These are phyloP conservation scores for Cyclotella distinguenda DNA, from an alignment of 108 stramenopile genomes.

Conservation along the genomic window DNA sequence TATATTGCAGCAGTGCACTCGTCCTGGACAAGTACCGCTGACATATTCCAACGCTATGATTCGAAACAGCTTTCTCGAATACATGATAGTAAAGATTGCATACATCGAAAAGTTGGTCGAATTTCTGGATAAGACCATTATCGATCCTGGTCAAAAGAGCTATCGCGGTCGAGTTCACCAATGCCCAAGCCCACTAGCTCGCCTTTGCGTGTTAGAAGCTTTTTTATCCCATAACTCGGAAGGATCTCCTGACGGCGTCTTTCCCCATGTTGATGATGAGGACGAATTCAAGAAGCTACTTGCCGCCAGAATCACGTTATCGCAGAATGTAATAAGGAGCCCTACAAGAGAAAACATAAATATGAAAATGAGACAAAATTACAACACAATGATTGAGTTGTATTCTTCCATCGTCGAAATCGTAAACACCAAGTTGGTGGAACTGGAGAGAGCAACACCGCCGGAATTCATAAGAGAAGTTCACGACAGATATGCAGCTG, in stretches of 20 bases:
- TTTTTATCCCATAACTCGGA: conserved; percentile 14
- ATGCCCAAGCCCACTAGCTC: conserved; percentile 7
- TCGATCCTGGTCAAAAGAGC: background rate
- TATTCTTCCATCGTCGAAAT: conserved; percentile 9
- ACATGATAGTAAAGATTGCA: conserved; percentile 18
- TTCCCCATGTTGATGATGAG: conserved; percentile 26
- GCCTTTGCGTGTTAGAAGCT: conserved; percentile 27
- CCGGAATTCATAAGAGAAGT: conserved; percentile 5
- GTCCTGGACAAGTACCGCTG: conserved; percentile 25
- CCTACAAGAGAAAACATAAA: conserved; percentile 7
- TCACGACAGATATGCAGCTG: conserved; percentile 4
- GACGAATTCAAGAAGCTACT: conserved; percentile 21
- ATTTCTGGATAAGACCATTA: conserved; percentile 3
- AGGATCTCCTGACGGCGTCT: conserved; percentile 7
- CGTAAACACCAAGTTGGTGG: conserved; percentile 8
- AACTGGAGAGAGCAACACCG: background rate
- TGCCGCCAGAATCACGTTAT: conserved; percentile 17
- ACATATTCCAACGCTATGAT: conserved; percentile 9
- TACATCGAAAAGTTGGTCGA: conserved; percentile 11
- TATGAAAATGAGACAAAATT: conserved; percentile 15
- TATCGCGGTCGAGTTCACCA: conserved; percentile 1
- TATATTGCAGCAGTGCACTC: background rate
- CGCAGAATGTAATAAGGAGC: conserved; percentile 16
- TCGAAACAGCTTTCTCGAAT: conserved; percentile 10
- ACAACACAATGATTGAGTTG: background rate